Evolutionary conservation across 257 asterid species (phyloP).

Genomic region (Solanum chmielewskii): DNA sequence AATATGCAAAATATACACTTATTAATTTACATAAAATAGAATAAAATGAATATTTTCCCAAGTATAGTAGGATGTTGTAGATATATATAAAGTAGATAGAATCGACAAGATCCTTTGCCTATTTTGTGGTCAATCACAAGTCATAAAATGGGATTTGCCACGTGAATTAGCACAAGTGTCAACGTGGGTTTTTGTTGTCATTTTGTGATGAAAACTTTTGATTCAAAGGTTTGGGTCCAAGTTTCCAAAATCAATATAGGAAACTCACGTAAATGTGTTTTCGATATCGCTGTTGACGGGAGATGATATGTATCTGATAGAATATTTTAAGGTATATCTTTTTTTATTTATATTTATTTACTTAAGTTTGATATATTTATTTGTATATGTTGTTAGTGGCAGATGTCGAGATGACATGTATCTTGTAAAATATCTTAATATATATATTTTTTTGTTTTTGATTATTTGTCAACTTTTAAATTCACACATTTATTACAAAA

Average conservation of each 20-base stretch:
- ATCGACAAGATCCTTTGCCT: background rate
- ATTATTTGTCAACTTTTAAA: too few relatives aligned
- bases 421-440: too few relatives aligned
- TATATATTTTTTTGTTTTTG: too few relatives aligned
- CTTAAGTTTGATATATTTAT: fast-evolving
- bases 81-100: background rate
- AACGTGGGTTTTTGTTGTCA: background rate
- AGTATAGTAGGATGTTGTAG: background rate
- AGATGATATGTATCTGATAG: too few relatives aligned
- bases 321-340: fast-evolving
- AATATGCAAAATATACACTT: too few relatives aligned
- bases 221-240: background rate
- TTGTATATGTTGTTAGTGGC: fast-evolving
- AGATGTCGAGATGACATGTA: background rate
- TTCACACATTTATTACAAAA: too few relatives aligned
- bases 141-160: background rate
- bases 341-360: fast-evolving
- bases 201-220: background rate
- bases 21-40: background rate
- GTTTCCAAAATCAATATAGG: background rate
- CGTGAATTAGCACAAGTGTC: background rate
- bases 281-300: too few relatives aligned
- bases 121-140: background rate
- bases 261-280: background rate
- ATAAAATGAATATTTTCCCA: too few relatives aligned